phyloP scores from a whole-genome alignment of 1,139 yeast species.

The Zygosaccharomyces sapae region DNA sequence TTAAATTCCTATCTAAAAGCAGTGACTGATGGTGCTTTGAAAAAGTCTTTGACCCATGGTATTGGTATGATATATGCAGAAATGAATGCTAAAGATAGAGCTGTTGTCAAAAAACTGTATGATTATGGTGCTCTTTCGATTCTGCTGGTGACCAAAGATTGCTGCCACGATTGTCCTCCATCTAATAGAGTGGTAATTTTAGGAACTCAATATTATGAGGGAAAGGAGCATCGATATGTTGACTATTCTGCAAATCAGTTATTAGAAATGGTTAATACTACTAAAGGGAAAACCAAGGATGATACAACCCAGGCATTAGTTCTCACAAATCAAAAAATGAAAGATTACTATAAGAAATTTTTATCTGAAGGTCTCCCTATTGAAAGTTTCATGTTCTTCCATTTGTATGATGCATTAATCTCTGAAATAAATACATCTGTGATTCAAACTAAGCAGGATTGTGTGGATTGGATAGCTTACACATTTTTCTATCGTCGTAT shows the following conservation, averaged over 20 bases:
- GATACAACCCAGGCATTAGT: constrained; percentile 46
- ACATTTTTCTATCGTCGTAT: constrained; percentile 78
- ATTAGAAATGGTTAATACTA: constrained; percentile 70
- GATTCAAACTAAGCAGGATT: constrained; percentile 72
- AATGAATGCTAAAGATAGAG: constrained; percentile 54
- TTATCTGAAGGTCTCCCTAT: constrained; percentile 73
- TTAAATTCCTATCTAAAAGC: constrained; percentile 43
- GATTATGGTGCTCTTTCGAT: constrained; percentile 48
- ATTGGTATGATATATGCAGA: constrained; percentile 58
- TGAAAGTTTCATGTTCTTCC: constrained; percentile 65
- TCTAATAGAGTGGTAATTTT: constrained; percentile 56
- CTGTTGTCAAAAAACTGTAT: constrained; percentile 52
- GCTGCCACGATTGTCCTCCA: constrained; percentile 48
- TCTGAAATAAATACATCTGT: constrained; percentile 68
- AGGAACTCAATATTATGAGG: constrained; percentile 73
- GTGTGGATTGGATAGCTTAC: constrained; percentile 86
- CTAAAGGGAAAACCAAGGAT: constrained; percentile 37
- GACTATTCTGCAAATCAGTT: constrained; percentile 66
- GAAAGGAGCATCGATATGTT: constrained; percentile 62
- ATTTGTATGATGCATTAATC: constrained; percentile 61
- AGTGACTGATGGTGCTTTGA: constrained; percentile 48
- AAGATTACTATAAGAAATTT: constrained; percentile 67
- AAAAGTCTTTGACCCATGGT: constrained; percentile 52
- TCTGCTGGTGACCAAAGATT: constrained; percentile 56
- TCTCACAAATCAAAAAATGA: constrained; percentile 52